These are phyloP conservation scores for Kitagawia praeruptora DNA, from an alignment of 129 eudicot species.

Conservation along the genomic window DNA sequence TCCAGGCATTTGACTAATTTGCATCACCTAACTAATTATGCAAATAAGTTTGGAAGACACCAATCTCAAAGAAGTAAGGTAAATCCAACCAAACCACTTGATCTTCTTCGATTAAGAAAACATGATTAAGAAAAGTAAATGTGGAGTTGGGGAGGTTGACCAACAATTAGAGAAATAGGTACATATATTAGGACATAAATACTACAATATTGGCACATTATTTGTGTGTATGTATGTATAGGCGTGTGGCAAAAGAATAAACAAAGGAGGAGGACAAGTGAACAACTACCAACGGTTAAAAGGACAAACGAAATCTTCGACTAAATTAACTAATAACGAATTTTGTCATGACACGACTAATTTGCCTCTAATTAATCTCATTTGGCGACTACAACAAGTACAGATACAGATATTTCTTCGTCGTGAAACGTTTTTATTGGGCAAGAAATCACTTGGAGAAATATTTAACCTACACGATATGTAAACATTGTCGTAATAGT, in stretches of 20 bases:
- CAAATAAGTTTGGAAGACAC: not conserved
- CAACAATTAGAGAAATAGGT: not conserved
- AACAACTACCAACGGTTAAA: not conserved
- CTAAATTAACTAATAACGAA: not conserved
- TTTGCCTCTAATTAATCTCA: not conserved
- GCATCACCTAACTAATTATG: not conserved
- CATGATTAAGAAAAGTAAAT: not conserved
- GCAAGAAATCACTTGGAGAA: not conserved
- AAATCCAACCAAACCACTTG: not conserved
- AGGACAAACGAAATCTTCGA: not conserved
- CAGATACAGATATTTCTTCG: not conserved
- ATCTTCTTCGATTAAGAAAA: not conserved
- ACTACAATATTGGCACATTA: too few relatives aligned
- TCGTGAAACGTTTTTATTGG: not conserved
- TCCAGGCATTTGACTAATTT: not conserved
- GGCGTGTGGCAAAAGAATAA: not conserved
- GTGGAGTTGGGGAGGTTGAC: conserved; percentile 5
- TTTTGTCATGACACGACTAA: not conserved
- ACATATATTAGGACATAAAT: not conserved
- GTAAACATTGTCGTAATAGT: too few relatives aligned
- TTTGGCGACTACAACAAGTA: not conserved
- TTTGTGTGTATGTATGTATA: not conserved
- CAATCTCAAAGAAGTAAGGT: not conserved
- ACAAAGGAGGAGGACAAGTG: not conserved
- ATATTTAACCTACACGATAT: not conserved